These are phyloP conservation scores for Pichia kluyveri DNA, from an alignment of 805 yeast species.

Conservation along the genomic window DNA sequence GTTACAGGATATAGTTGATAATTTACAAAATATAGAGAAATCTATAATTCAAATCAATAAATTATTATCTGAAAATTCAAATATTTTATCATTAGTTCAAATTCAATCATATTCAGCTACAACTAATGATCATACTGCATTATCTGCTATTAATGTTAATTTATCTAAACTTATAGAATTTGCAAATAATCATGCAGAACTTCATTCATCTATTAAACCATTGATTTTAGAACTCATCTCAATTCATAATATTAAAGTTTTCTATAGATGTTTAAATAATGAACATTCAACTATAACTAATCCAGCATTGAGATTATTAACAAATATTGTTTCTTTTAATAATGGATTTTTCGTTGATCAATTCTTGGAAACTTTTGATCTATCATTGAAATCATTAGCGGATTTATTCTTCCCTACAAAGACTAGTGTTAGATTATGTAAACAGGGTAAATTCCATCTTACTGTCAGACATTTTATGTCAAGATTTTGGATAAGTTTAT, in stretches of 20 bases:
- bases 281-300: constrained; percentile 49
- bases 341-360: constrained; percentile 45
- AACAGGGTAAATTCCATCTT: constrained; percentile 24
- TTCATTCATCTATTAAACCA: constrained; percentile 22
- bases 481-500: constrained; percentile 48
- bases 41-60: background rate
- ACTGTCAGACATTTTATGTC: constrained; percentile 55
- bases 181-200: constrained; percentile 12
- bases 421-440: constrained; percentile 35
- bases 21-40: background rate
- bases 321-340: constrained; percentile 39
- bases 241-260: constrained; percentile 45
- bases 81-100: constrained; percentile 27
- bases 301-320: constrained; percentile 52
- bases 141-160: constrained; percentile 35
- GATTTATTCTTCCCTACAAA: constrained; percentile 44
- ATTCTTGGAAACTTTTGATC: constrained; percentile 59
- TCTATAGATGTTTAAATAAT: constrained; percentile 59
- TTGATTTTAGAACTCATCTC: constrained; percentile 46
- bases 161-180: constrained; percentile 30
- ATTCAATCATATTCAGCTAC: constrained; percentile 36
- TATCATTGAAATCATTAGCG: constrained; percentile 51
- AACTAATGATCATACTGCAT: constrained; percentile 42
- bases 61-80: constrained; percentile 24
- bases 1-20: constrained; percentile 2